Evolutionary conservation across 768 basidiomycete genomes (phyloP).

Genomic region (Gyrodon lividus): DNA sequence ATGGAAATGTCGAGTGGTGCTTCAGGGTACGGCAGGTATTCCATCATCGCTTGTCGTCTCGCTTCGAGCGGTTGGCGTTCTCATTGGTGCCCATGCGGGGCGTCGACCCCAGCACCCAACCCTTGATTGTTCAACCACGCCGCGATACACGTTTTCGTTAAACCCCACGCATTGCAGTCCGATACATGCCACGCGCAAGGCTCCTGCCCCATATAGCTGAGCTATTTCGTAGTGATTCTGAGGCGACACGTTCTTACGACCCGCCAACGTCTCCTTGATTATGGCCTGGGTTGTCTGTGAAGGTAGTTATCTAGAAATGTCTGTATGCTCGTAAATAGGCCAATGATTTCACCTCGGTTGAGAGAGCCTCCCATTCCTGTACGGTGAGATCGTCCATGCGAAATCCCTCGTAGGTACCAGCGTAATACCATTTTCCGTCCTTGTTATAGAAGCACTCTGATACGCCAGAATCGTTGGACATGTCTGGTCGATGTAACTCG

Average conservation of each 20-base stretch:
- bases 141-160: constrained; percentile 62
- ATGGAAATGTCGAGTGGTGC: background rate
- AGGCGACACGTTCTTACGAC: constrained; percentile 73
- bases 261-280: constrained; percentile 68
- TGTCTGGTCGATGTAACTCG: background rate
- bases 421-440: constrained; percentile 82
- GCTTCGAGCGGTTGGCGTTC: constrained; percentile 6
- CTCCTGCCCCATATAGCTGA: constrained; percentile 72
- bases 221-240: constrained; percentile 74
- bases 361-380: constrained; percentile 69
- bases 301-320: constrained; percentile 10
- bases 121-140: constrained; percentile 62
- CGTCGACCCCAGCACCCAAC: constrained; percentile 23
- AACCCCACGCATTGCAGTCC: constrained; percentile 78
- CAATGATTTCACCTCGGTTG: constrained; percentile 49
- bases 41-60: constrained; percentile 15
- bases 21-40: constrained; percentile 8
- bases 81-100: constrained; percentile 14
- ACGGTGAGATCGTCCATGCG: constrained; percentile 60
- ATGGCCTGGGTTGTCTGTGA: constrained; percentile 61
- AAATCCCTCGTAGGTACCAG: constrained; percentile 72
- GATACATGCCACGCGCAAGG: constrained; percentile 70
- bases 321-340: background rate
- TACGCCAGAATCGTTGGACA: background rate
- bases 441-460: constrained; percentile 81